These are phyloP conservation scores for Podospora pseudoanserina DNA, from an alignment of 495 filamentous ascomycete genomes.

Conservation along the genomic window DNA sequence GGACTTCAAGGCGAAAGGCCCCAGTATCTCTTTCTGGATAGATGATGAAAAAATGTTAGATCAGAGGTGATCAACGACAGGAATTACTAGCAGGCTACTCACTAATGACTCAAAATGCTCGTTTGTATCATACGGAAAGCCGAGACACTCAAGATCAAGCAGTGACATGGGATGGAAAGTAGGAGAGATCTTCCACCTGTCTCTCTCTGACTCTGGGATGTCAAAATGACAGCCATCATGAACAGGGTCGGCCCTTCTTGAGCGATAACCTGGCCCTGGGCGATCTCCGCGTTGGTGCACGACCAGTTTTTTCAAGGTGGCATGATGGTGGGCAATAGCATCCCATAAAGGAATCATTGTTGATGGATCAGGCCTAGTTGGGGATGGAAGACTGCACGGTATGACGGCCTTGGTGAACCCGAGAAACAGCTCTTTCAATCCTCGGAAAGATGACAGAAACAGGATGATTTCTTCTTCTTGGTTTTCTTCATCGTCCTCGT, in stretches of 20 bases:
- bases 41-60: neutral
- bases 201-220: neutral
- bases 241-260: neutral
- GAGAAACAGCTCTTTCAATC: neutral
- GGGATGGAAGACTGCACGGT: too few species aligned
- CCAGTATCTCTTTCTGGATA: neutral
- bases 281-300: neutral
- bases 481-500: neutral
- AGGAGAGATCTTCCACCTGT: neutral
- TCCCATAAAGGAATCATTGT: neutral
- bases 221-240: neutral
- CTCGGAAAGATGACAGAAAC: neutral
- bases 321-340: neutral
- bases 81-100: neutral
- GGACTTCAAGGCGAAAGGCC: neutral
- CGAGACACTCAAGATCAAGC: neutral
- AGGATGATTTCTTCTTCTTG: neutral
- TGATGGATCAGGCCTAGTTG: neutral
- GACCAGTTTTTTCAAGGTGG: neutral
- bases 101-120: neutral
- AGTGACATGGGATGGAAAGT: neutral
- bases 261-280: neutral
- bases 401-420: neutral
- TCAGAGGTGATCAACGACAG: neutral
- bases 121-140: neutral